Conservation (phyloP, 495 filamentous ascomycete species). For the Penicillium angulare region DNA sequence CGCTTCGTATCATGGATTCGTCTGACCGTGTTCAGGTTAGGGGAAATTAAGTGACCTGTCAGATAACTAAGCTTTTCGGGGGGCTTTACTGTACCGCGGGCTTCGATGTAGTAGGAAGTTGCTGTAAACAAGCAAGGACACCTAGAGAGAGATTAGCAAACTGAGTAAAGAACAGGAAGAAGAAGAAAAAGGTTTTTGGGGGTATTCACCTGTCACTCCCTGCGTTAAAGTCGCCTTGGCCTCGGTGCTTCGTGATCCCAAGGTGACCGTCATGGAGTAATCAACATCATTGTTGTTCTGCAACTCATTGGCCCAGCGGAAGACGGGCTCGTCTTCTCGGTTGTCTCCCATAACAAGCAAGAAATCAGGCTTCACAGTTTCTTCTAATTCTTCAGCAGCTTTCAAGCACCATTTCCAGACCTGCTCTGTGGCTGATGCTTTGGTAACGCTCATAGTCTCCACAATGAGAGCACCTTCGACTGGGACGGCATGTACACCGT, state of each 20-base stretch:
- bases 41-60: background rate
- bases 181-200: background rate
- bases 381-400: constrained; percentile 26
- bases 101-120: constrained; percentile 15
- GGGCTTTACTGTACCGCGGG: background rate
- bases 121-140: constrained; percentile 35
- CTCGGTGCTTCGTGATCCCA: constrained; percentile 83
- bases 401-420: constrained; percentile 62
- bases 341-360: constrained; percentile 84
- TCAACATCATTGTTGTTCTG: constrained; percentile 52
- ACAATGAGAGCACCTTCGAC: constrained; percentile 74
- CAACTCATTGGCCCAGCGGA: constrained; percentile 86
- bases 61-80: background rate
- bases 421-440: constrained; percentile 69
- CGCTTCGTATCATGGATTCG: constrained; percentile 14
- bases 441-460: constrained; percentile 77
- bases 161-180: background rate
- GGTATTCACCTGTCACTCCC: constrained; percentile 72
- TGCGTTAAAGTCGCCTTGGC: constrained; percentile 81
- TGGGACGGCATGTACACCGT: constrained; percentile 81
- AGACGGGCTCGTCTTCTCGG: constrained; percentile 88
- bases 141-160: constrained; percentile 18
- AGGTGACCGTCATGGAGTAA: constrained; percentile 75
- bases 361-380: constrained; percentile 62
- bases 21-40: constrained; percentile 6